These are phyloP conservation scores for Nakaseomyces glabratus DNA, from an alignment of 1,139 yeast genomes.

Conservation along the genomic window DNA sequence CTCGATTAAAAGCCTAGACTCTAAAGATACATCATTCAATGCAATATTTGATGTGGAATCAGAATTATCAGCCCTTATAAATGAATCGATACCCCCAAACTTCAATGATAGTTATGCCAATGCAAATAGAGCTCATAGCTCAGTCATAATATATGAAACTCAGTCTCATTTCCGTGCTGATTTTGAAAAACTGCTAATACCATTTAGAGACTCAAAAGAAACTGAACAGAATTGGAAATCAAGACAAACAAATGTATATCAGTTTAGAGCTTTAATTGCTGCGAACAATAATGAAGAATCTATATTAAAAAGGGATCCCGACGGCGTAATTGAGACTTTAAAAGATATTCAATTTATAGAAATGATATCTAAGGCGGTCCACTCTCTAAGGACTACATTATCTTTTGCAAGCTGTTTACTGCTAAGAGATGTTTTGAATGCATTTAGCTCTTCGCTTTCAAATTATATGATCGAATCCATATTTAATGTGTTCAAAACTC, in stretches of 20 bases:
- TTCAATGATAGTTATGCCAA: background rate
- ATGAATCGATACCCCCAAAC: slow-evolving; percentile 3
- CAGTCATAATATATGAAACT: slow-evolving; percentile 17
- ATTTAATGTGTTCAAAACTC: slow-evolving; percentile 47
- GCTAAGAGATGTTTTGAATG: slow-evolving; percentile 60
- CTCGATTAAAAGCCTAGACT: slow-evolving; percentile 6
- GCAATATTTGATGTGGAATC: background rate
- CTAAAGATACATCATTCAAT: slow-evolving; percentile 7
- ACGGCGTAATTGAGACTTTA: slow-evolving; percentile 34
- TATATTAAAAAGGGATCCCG: slow-evolving; percentile 34
- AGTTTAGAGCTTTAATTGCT: slow-evolving; percentile 50
- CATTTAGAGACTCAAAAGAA: slow-evolving; percentile 64
- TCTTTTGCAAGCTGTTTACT: slow-evolving; percentile 69
- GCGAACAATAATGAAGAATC: slow-evolving; percentile 38
- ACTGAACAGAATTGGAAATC: slow-evolving; percentile 80
- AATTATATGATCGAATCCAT: slow-evolving; percentile 48
- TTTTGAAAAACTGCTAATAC: slow-evolving; percentile 33
- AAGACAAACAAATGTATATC: slow-evolving; percentile 56
- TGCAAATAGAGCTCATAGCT: background rate
- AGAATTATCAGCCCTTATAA: background rate
- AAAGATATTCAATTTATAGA: slow-evolving; percentile 37
- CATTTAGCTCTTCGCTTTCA: slow-evolving; percentile 46
- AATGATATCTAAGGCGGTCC: slow-evolving; percentile 58
- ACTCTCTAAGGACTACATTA: slow-evolving; percentile 76
- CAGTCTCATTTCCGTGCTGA: slow-evolving; percentile 33